Percentiles rank a stretch among this genome's conserved stretches.
phyloP scores from a whole-genome alignment of 2,329 filamentous ascomycete genomes.

The Aspergillus viridinutans region DNA sequence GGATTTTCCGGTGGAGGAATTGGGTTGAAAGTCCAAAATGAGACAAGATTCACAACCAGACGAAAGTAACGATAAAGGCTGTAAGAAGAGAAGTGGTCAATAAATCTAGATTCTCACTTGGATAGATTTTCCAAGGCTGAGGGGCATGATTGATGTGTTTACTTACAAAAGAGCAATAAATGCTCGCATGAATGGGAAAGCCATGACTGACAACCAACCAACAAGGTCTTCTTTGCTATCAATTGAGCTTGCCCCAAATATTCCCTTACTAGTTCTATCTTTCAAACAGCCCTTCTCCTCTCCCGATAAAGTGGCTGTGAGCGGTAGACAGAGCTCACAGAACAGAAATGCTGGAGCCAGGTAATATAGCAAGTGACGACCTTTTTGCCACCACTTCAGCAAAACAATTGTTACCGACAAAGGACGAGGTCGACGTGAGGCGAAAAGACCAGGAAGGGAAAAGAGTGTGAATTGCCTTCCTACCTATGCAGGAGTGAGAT shows the following conservation, averaged over 20 bases:
- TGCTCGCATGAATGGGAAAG: constrained; percentile 36
- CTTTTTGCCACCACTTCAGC: background rate
- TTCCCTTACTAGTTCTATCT: background rate
- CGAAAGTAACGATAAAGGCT: constrained; percentile 87
- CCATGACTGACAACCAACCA: constrained; percentile 23
- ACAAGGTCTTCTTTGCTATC: background rate
- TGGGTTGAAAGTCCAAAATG: constrained; percentile 83
- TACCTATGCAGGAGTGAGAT: constrained; percentile 6
- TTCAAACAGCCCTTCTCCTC: background rate
- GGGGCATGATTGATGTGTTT: constrained; percentile 6
- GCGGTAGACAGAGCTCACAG: background rate
- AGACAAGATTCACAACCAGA: constrained; percentile 76
- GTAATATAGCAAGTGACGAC: background rate
- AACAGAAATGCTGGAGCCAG: background rate
- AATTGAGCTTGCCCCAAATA: background rate
- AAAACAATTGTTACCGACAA: background rate
- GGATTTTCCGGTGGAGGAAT: constrained; percentile 78
- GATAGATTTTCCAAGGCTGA: background rate
- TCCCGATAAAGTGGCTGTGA: background rate
- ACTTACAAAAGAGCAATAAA: constrained; percentile 43
- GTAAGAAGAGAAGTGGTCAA: constrained; percentile 12
- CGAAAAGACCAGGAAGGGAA: constrained; percentile 10
- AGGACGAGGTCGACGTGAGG: constrained; percentile 7
- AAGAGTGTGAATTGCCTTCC: constrained; percentile 21
- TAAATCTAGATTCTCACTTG: background rate